Percentiles rank a stretch among this genome's conserved stretches.
These are phyloP conservation scores for Mucor indicus DNA, from an alignment of 371 early-diverging fungal species.

Conservation along the genomic window DNA sequence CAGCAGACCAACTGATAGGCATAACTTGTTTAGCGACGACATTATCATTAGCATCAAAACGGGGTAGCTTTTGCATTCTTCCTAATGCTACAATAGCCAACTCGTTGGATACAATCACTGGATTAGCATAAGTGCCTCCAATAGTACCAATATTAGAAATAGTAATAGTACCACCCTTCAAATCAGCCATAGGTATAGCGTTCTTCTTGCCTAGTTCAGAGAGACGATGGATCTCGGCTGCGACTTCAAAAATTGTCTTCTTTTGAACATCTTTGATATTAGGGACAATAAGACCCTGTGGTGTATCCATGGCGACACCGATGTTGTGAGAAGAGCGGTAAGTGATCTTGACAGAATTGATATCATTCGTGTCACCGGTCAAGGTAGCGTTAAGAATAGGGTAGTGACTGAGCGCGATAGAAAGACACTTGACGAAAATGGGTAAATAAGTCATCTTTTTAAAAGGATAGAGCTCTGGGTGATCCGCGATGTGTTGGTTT, in stretches of 20 bases:
- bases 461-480: slow-evolving; percentile 45
- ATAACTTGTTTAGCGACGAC: slow-evolving; percentile 76
- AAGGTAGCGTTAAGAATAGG: slow-evolving; percentile 89
- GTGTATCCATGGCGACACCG: slow-evolving; percentile 97
- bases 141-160: slow-evolving; percentile 94
- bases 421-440: slow-evolving; percentile 91
- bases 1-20: slow-evolving; percentile 90
- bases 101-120: slow-evolving; percentile 85
- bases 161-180: slow-evolving; percentile 87
- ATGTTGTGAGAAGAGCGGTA: slow-evolving; percentile 87
- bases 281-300: slow-evolving; percentile 91
- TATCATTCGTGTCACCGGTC: slow-evolving; percentile 39
- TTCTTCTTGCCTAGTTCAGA: slow-evolving; percentile 68
- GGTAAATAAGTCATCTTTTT: slow-evolving; percentile 92
- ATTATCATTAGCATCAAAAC: slow-evolving; percentile 61
- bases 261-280: slow-evolving; percentile 89
- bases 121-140: slow-evolving; percentile 89
- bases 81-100: slow-evolving; percentile 95
- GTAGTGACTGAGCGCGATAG: slow-evolving; percentile 76
- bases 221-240: slow-evolving; percentile 80
- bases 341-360: slow-evolving; percentile 54
- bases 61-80: slow-evolving; percentile 78
- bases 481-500: slow-evolving; percentile 56
- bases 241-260: slow-evolving; percentile 90
- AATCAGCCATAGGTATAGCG: slow-evolving; percentile 64